A percentile compares a stretch with the other conserved stretches of the same genome.
These are phyloP conservation scores for Cercophora scortea DNA, from an alignment of 495 filamentous ascomycete genomes.

Conservation along the genomic window DNA sequence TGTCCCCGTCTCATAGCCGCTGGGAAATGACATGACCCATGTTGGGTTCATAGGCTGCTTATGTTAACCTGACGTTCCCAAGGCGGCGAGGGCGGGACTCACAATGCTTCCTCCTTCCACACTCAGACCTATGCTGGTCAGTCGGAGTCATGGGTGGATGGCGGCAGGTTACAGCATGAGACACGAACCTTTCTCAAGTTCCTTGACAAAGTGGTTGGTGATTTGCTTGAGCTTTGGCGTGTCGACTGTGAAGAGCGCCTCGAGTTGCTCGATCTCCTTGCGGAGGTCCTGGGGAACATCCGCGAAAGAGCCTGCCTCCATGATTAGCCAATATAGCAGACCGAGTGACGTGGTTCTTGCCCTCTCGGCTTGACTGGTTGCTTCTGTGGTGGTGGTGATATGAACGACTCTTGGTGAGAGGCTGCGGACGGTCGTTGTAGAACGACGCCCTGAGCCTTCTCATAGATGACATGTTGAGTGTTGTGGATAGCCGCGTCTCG, in stretches of 20 bases:
- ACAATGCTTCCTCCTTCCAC: conserved; percentile 91
- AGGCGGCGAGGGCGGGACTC: conserved; percentile 31
- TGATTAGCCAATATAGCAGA: conserved; percentile 12
- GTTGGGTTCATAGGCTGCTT: conserved; percentile 95
- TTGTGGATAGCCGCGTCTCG: neutral
- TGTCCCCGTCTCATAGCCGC: conserved; percentile 81
- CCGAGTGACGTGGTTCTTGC: conserved; percentile 14
- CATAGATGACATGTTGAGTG: neutral
- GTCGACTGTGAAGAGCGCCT: conserved; percentile 78
- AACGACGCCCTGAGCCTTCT: conserved; percentile 10
- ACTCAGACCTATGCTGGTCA: conserved; percentile 53
- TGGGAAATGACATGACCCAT: conserved; percentile 92
- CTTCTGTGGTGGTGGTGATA: conserved; percentile 9
- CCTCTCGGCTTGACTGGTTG: conserved; percentile 13
- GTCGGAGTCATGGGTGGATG: neutral
- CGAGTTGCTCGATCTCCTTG: conserved; percentile 75
- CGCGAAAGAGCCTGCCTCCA: conserved; percentile 28
- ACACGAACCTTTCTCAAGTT: conserved; percentile 74
- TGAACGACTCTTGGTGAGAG: conserved; percentile 6
- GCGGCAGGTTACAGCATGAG: neutral
- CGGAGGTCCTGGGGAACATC: conserved; percentile 73
- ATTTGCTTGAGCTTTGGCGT: conserved; percentile 77
- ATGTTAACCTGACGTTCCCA: neutral
- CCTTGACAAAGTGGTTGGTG: conserved; percentile 77
- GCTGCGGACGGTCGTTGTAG: conserved; percentile 4